Conservation (phyloP, 768 basidiomycete genomes). For the Boletus rubescentipes region DNA sequence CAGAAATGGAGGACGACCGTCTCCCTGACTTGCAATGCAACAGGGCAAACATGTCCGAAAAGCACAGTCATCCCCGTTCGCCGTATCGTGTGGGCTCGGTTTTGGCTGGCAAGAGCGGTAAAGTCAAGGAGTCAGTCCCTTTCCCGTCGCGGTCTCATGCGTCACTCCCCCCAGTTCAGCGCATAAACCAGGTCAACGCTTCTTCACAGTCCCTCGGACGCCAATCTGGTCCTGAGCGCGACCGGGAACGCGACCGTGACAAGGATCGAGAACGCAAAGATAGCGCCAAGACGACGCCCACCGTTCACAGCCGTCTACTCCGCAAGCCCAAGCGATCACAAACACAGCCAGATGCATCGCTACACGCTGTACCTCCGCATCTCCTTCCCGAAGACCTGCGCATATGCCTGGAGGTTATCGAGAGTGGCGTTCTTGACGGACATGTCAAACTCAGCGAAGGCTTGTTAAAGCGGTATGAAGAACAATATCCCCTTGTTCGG, state of each 20-base stretch:
- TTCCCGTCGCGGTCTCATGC: constrained; percentile 81
- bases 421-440: constrained; percentile 84
- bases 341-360: constrained; percentile 45
- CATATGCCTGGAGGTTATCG: constrained; percentile 82
- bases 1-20: constrained; percentile 64
- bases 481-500: constrained; percentile 92
- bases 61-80: constrained; percentile 72
- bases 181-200: constrained; percentile 45
- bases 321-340: constrained; percentile 70
- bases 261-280: constrained; percentile 52
- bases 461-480: constrained; percentile 87
- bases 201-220: constrained; percentile 79
- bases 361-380: constrained; percentile 63
- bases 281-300: constrained; percentile 36
- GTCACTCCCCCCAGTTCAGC: constrained; percentile 68
- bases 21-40: constrained; percentile 31
- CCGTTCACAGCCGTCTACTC: constrained; percentile 47
- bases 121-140: constrained; percentile 53
- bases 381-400: constrained; percentile 86
- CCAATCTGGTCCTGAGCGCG: constrained; percentile 56
- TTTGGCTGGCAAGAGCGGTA: constrained; percentile 41
- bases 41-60: constrained; percentile 35
- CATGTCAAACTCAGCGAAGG: constrained; percentile 85
- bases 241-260: constrained; percentile 36
- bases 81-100: constrained; percentile 60